phyloP scores from a whole-genome alignment of 169 alveolate species.

The Eimeria brunetti region DNA sequence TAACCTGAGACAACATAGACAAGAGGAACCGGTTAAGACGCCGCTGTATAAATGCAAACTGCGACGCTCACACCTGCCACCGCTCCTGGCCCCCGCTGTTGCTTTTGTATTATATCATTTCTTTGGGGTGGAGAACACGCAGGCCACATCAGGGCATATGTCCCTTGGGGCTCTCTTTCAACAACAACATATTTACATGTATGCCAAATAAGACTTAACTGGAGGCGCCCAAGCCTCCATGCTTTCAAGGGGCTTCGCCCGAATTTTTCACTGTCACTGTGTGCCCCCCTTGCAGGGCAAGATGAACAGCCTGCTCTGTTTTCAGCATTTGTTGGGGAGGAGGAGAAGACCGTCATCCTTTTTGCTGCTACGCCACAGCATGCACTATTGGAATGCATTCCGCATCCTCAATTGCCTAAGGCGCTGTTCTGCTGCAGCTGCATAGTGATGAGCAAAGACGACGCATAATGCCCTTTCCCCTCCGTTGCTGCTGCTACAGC shows the following conservation, averaged over 20 bases:
- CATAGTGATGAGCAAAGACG: neutral
- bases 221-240: neutral
- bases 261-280: neutral
- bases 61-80: constrained; percentile 19
- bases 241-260: neutral
- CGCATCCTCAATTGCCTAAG: neutral
- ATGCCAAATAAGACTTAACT: neutral
- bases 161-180: neutral
- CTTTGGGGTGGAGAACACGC: neutral
- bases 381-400: neutral
- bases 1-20: neutral
- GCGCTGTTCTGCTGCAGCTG: neutral
- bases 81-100: constrained; percentile 14
- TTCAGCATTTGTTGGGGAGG: neutral
- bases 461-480: neutral
- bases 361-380: neutral
- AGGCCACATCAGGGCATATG: constrained; percentile 17
- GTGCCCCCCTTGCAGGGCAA: neutral
- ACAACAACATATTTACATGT: too few relatives aligned
- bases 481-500: constrained; percentile 30
- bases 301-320: neutral
- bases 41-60: neutral
- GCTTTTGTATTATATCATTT: neutral
- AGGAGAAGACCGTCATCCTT: neutral
- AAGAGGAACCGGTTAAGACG: neutral